Evolutionary conservation across 2,329 filamentous ascomycete species (phyloP), one percentile per base, ranked within the genome.

Genomic region (Aspergillus sp.): DNA sequence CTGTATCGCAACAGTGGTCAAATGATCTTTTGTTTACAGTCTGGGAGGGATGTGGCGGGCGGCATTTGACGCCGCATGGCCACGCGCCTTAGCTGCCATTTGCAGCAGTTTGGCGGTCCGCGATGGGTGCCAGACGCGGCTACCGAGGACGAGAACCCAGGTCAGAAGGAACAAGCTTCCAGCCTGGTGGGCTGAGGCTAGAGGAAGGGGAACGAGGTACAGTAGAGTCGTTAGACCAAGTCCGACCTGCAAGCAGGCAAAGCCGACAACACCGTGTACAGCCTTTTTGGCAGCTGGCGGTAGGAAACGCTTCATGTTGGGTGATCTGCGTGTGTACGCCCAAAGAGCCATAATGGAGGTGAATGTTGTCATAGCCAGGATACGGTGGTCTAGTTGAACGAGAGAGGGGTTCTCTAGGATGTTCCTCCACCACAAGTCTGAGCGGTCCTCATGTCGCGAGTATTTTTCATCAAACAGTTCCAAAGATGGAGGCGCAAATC

Each of bases 351-450:
- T 79, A 60, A 98, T 86, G 61, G 89, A 84, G 53, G 86, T 89
- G 75, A 96, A 96, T 1, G 93, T 96, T 15, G 91, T 92, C 47
- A 88, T 91, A 58, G 95, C 96, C 37, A 98, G 83, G 66, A 96
- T 90, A 45, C 96, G 89, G 80, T 99, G 95, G 77, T 99, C 91
- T 45, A 99, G 85, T 78, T 99, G 96, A 2, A 98, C 96, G 24
- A 96, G 85, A 15, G 90, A 93, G 3, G 95, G 96, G 78, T 99
- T 99, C 80, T 98, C 95, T 34, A 98, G 87, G 82, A 96, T 89
- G 78, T 99, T 99, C 70, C 95, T 88, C 95, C 95, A 99, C 86
- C 89, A 92, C 17, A 98, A 80, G 70, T 99, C 96, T 12, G 87
- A 88, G 42, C 84, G 80, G 72, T 96, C 91, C 41, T 88, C 82